Evolutionary conservation across 176 grass and related monocot genomes (phyloP).

Genomic region (Pontederia crassipes): DNA sequence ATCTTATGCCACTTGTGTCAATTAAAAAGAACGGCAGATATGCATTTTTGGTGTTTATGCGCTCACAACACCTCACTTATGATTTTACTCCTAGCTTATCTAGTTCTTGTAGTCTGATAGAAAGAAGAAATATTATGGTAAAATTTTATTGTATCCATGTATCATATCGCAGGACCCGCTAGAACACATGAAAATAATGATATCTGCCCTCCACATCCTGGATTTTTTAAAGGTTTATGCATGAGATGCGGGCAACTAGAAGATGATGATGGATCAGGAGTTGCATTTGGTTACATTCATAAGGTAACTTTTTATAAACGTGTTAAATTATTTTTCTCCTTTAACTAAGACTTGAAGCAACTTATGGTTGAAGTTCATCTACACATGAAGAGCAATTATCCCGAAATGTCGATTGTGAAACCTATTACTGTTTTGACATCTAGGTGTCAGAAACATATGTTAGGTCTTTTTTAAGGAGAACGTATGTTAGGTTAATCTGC

Average conservation of each 20-base stretch:
- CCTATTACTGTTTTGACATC: no score
- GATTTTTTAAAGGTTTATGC: conserved; percentile 52
- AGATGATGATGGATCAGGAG: conserved; percentile 59
- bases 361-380: no score
- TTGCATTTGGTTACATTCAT: conserved; percentile 82
- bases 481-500: no score
- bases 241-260: conserved; percentile 35
- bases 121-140: neutral
- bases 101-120: neutral
- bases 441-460: no score
- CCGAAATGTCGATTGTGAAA: no score
- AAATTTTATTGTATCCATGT: neutral
- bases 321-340: conserved; percentile 1
- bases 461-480: no score
- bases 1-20: no score
- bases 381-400: no score
- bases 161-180: conserved; percentile 33
- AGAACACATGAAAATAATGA: conserved; percentile 18
- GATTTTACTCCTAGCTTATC: neutral
- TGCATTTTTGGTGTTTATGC: no score
- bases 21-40: no score
- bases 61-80: no score
- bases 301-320: conserved; percentile 35
- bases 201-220: conserved; percentile 56
- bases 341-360: no score